Evolutionary conservation across 2,329 filamentous ascomycete genomes (phyloP).

Genomic region (Blumeriella jaapii): DNA sequence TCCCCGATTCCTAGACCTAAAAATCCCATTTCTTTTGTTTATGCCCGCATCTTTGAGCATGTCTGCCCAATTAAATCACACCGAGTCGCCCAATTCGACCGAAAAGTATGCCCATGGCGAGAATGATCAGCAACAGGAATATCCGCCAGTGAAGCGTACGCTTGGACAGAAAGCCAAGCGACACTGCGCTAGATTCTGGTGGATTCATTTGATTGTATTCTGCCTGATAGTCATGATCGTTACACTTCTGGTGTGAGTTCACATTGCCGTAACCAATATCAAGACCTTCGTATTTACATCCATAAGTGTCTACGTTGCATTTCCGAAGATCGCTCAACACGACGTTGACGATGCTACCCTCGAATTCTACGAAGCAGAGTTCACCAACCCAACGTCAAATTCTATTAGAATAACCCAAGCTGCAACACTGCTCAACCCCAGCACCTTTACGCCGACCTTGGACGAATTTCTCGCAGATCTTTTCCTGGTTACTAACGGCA

Average conservation of each 20-base stretch:
- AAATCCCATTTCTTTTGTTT: too few relatives aligned
- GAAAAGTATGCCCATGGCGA: conserved; percentile 12
- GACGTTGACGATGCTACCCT: conserved; percentile 41
- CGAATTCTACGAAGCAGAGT: conserved; percentile 37
- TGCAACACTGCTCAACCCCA: conserved; percentile 35
- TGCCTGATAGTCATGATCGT: conserved; percentile 40
- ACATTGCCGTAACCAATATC: neutral
- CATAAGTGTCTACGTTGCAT: conserved; percentile 42
- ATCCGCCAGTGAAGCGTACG: neutral
- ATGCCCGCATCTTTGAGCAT: too few relatives aligned
- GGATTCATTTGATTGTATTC: conserved; percentile 39
- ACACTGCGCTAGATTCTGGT: conserved; percentile 37
- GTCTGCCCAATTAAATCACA: neutral
- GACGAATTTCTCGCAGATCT: conserved; percentile 41
- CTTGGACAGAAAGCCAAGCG: conserved; percentile 20
- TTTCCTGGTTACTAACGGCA: conserved; percentile 32
- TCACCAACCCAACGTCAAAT: conserved; percentile 37
- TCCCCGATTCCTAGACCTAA: too few relatives aligned
- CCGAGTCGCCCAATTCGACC: conserved; percentile 3
- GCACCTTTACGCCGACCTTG: conserved; percentile 41
- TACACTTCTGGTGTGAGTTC: conserved; percentile 42
- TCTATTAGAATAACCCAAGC: conserved; percentile 37
- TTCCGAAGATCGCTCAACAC: conserved; percentile 44
- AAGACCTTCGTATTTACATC: neutral
- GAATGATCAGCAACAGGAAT: neutral